phyloP scores from a whole-genome alignment of 2,329 filamentous ascomycete species.

The Neopestalotiopsis clavispora region DNA sequence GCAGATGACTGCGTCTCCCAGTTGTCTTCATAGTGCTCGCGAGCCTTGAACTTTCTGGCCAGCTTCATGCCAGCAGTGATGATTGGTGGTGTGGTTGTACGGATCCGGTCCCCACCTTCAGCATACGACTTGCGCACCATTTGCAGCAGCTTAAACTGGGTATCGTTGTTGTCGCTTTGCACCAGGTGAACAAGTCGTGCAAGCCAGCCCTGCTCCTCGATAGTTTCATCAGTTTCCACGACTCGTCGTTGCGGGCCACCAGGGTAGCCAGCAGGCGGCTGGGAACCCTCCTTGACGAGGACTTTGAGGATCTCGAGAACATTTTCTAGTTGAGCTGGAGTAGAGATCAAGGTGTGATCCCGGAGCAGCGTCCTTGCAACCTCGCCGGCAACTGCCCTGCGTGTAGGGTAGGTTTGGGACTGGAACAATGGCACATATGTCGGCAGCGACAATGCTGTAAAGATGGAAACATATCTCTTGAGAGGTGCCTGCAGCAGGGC shows the following conservation, averaged over 20 bases:
- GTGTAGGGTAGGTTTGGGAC: constrained; percentile 89
- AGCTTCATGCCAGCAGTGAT: constrained; percentile 90
- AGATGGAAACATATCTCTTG: constrained; percentile 88
- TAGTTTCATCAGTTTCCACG: constrained; percentile 91
- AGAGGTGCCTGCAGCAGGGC: constrained; percentile 90
- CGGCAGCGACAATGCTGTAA: constrained; percentile 92
- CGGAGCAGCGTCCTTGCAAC: constrained; percentile 82
- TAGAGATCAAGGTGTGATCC: constrained; percentile 80
- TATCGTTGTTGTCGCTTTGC: constrained; percentile 83
- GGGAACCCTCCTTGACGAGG: constrained; percentile 89
- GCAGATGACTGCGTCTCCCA: constrained; percentile 71
- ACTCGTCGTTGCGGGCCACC: constrained; percentile 77
- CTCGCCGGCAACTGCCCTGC: constrained; percentile 88
- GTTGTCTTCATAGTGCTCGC: constrained; percentile 80
- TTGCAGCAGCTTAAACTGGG: constrained; percentile 92
- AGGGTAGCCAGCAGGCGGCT: constrained; percentile 82
- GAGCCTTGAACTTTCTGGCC: constrained; percentile 83
- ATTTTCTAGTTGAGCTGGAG: constrained; percentile 80
- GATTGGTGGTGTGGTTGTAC: constrained; percentile 91
- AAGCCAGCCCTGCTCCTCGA: constrained; percentile 97
- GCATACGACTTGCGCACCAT: constrained; percentile 83
- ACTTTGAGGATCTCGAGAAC: constrained; percentile 89
- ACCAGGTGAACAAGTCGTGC: constrained; percentile 91
- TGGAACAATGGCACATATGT: constrained; percentile 90
- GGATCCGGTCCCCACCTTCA: constrained; percentile 93